Evolutionary conservation across 768 basidiomycete species (phyloP).

Genomic region (Pleurotus citrinopileatus): DNA sequence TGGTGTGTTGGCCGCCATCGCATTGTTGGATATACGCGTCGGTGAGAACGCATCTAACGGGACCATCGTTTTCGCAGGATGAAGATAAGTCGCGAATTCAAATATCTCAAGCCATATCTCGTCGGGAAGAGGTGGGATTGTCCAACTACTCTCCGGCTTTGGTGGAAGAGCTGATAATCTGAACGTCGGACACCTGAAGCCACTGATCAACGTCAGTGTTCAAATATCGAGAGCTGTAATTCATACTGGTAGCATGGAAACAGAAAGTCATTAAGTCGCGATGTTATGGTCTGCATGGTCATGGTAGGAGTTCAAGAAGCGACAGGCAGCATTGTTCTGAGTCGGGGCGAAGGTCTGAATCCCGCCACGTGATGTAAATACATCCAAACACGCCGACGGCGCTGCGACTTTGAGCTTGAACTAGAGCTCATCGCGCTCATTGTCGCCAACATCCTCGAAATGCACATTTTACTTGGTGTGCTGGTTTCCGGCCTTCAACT

Average conservation of each 20-base stretch:
- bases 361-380: background rate
- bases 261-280: background rate
- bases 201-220: background rate
- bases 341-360: background rate
- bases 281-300: background rate
- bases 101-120: conserved; percentile 59
- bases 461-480: conserved; percentile 17
- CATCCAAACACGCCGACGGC: background rate
- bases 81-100: conserved; percentile 50
- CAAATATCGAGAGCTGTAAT: background rate
- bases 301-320: background rate
- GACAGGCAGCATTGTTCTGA: too few relatives aligned
- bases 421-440: background rate
- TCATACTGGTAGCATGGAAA: background rate
- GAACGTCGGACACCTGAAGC: conserved; percentile 5
- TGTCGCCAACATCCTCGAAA: background rate
- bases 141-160: background rate
- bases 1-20: conserved; percentile 45
- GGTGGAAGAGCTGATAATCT: background rate
- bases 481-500: conserved; percentile 33
- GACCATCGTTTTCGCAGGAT: conserved; percentile 37
- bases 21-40: conserved; percentile 37
- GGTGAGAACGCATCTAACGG: conserved; percentile 46
- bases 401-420: background rate
- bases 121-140: conserved; percentile 29